Evolutionary conservation across 1,139 yeast genomes (phyloP), one percentile per base, ranked within the genome.

Genomic region (Blastobotrys arbuscula): DNA sequence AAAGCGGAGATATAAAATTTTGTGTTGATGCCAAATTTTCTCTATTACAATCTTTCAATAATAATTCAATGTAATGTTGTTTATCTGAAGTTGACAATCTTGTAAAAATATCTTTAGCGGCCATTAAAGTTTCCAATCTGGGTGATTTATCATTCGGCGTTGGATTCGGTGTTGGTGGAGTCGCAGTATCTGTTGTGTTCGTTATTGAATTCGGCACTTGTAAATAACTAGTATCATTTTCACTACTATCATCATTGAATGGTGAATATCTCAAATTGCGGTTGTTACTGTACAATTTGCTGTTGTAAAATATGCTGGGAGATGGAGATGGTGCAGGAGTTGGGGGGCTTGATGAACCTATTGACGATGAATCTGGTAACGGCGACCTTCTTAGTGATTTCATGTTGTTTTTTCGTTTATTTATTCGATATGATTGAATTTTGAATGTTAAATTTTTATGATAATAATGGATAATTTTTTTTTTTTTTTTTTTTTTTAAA

Each of bases 1-100:
- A 81, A 63, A 88, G 69, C 31, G 82, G 78, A 23, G 83, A 78
- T 15, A 92, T 84, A 62, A 84, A 94, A 58, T 82, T 83, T 6
- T 87, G 77, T 5, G 89, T 76, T 50, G 79, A 79, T 13, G 95
- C 83, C 26, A 92, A 71, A 31, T 65, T 68, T 88, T 19, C 95
- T 85, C 64, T 60, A 24, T 62, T 61, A 41, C 67, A 65, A 26
- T 53, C 53, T 28, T 54, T 50, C 23, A 70, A 57, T 45, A 70
- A 52, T 34, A 56, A 55, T 41, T 58, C 49, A 38, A 69, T 53
- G 37, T 65, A 59, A 24, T 44, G 45, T 21, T 49, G 42, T 45
- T 58, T 54, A 21, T 56, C 59, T 13, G 45, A 48, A 19, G 51
- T 56, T 34, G 46, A 45, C 37, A 66, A 39, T 26, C n/a, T 19